phyloP scores from a whole-genome alignment of 2,329 filamentous ascomycete genomes.

The Neonectria hederae region DNA sequence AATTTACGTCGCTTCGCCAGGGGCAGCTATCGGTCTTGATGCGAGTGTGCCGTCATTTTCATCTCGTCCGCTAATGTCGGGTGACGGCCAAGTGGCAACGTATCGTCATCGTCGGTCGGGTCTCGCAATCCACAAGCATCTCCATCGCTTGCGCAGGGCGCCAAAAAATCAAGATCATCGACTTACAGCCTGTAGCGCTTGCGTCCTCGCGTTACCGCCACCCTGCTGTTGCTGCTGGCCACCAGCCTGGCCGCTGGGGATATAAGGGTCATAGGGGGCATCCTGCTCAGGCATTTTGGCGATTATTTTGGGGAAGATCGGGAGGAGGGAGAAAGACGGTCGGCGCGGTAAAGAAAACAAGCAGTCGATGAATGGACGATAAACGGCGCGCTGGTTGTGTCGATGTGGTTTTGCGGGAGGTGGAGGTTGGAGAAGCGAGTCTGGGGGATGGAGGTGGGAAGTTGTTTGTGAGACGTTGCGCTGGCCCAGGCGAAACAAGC shows the following conservation, averaged over 20 bases:
- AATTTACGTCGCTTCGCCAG: slow-evolving; percentile 2
- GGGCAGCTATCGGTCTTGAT: not conserved
- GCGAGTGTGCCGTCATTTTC: slow-evolving; percentile 12
- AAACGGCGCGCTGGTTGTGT: slow-evolving; percentile 30
- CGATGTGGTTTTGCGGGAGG: slow-evolving; percentile 35
- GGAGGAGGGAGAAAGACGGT: slow-evolving; percentile 11
- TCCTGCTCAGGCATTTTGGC: slow-evolving; percentile 63
- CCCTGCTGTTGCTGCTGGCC: slow-evolving; percentile 54
- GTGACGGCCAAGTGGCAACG: slow-evolving; percentile 24
- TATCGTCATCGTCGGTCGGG: slow-evolving; percentile 20
- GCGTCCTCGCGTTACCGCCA: slow-evolving; percentile 62
- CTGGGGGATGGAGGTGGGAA: slow-evolving; percentile 41
- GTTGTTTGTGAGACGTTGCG: slow-evolving; percentile 40
- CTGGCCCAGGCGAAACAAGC: slow-evolving; percentile 45
- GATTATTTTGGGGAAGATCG: slow-evolving; percentile 17
- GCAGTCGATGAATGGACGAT: slow-evolving; percentile 17
- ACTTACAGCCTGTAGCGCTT: slow-evolving; percentile 86
- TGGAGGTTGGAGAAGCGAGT: slow-evolving; percentile 35
- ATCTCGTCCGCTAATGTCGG: slow-evolving; percentile 4
- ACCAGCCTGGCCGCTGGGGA: slow-evolving; percentile 72
- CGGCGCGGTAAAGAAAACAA: slow-evolving; percentile 24
- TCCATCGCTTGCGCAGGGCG: slow-evolving; percentile 30
- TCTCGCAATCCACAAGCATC: slow-evolving; percentile 31
- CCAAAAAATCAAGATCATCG: slow-evolving; percentile 16
- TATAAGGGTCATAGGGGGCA: slow-evolving; percentile 87